A percentile compares a stretch with the other conserved stretches of the same genome.
Evolutionary conservation across 768 basidiomycete genomes (phyloP).

Genomic region (Lentinula aciculospora): DNA sequence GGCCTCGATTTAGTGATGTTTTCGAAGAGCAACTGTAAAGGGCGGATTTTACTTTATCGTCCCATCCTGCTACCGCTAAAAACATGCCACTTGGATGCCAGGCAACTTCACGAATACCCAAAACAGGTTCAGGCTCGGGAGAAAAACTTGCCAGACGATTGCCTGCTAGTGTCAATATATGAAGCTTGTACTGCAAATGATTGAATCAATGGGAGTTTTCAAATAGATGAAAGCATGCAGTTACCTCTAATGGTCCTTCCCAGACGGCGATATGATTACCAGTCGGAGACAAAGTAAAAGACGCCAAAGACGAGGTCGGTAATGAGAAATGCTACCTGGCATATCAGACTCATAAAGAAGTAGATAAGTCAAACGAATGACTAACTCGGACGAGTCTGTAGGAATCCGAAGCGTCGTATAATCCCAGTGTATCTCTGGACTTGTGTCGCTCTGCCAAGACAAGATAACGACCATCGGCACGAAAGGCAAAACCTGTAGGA

Average conservation of each 20-base stretch:
- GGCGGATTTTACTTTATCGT: conserved; percentile 66
- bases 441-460: conserved; percentile 85
- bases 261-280: conserved; percentile 75
- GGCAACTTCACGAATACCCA: conserved; percentile 70
- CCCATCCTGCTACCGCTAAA: conserved; percentile 81
- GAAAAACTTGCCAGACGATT: conserved; percentile 59
- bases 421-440: conserved; percentile 80
- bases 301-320: conserved; percentile 67
- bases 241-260: conserved; percentile 83
- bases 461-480: conserved; percentile 78
- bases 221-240: conserved; percentile 5
- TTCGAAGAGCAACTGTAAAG: background rate
- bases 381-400: conserved; percentile 72
- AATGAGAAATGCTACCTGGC: conserved; percentile 70
- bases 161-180: conserved; percentile 64
- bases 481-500: conserved; percentile 65
- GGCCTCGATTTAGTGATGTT: background rate
- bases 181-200: conserved; percentile 62
- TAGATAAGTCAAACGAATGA: conserved; percentile 7
- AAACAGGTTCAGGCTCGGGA: conserved; percentile 72
- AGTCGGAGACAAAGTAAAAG: conserved; percentile 69
- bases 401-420: conserved; percentile 70
- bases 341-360: background rate
- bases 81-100: conserved; percentile 90
- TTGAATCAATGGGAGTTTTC: background rate